phyloP scores from a whole-genome alignment of 2,329 filamentous ascomycete species.

The Neodidymelliopsis sp. region DNA sequence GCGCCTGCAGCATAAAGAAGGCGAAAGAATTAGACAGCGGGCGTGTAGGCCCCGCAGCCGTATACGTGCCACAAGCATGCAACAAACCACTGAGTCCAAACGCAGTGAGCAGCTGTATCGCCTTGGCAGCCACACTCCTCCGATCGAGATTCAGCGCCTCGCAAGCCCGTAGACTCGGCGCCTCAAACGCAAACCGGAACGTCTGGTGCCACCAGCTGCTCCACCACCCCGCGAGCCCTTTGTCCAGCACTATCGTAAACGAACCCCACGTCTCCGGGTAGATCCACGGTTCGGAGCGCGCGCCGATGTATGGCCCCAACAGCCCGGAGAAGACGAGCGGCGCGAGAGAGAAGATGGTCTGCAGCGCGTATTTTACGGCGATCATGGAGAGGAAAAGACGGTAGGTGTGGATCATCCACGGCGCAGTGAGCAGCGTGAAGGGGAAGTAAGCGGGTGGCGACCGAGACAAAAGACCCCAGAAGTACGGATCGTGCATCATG shows the following conservation, averaged over 20 bases:
- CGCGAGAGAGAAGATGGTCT: slow-evolving; percentile 65
- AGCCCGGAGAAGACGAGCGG: slow-evolving; percentile 68
- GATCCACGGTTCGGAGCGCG: slow-evolving; percentile 66
- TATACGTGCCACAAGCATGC: slow-evolving; percentile 75
- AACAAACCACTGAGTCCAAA: slow-evolving; percentile 73
- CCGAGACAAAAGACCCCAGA: slow-evolving; percentile 61
- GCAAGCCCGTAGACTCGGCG: slow-evolving; percentile 62
- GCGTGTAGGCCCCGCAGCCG: slow-evolving; percentile 61
- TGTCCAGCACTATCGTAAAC: slow-evolving; percentile 64
- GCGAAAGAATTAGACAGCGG: slow-evolving; percentile 61
- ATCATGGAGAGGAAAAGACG: slow-evolving; percentile 65
- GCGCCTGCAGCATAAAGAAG: slow-evolving; percentile 77
- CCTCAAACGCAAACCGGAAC: slow-evolving; percentile 76
- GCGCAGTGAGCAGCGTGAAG: slow-evolving; percentile 53
- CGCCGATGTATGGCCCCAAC: slow-evolving; percentile 66
- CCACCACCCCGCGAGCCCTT: slow-evolving; percentile 84
- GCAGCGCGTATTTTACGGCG: slow-evolving; percentile 67
- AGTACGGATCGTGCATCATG: slow-evolving; percentile 82
- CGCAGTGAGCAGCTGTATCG: slow-evolving; percentile 58
- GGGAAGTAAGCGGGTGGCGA: slow-evolving; percentile 55
- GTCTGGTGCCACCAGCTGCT: slow-evolving; percentile 90
- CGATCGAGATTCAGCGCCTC: slow-evolving; percentile 36
- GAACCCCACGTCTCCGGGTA: slow-evolving; percentile 67
- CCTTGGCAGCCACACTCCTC: slow-evolving; percentile 46
- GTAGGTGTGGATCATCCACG: slow-evolving; percentile 59